These are phyloP conservation scores for Penicillium salamii DNA, from an alignment of 495 filamentous ascomycete species.

Conservation along the genomic window DNA sequence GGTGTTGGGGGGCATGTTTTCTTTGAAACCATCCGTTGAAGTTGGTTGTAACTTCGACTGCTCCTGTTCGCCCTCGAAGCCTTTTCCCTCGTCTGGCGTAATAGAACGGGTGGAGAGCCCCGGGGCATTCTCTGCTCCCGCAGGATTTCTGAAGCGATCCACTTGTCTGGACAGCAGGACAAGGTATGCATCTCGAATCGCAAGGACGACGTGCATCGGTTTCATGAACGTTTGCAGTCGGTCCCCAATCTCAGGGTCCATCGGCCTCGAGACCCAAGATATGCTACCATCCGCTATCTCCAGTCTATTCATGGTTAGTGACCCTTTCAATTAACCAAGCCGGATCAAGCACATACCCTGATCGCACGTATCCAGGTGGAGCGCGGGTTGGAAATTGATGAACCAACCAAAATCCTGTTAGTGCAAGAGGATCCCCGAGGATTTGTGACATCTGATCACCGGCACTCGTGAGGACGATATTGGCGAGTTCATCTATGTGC, in stretches of 20 bases:
- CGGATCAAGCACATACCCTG: slow-evolving; percentile 45
- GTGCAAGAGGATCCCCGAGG: slow-evolving; percentile 48
- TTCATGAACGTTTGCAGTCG: slow-evolving; percentile 31
- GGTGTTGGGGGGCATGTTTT: slow-evolving; percentile 14
- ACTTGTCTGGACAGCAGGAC: slow-evolving; percentile 31
- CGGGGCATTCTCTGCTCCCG: slow-evolving; percentile 12
- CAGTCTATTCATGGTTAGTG: slow-evolving; percentile 37
- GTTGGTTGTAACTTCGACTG: slow-evolving; percentile 23
- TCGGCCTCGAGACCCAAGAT: slow-evolving; percentile 47
- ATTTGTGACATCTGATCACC: slow-evolving; percentile 31
- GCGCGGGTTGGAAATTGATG: slow-evolving; percentile 57
- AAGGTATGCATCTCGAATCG: slow-evolving; percentile 35
- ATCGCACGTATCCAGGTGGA: slow-evolving; percentile 57
- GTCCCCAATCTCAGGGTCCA: slow-evolving; percentile 34
- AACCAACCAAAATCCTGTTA: slow-evolving; percentile 57
- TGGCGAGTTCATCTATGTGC: slow-evolving; percentile 49
- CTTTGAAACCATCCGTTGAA: slow-evolving; percentile 11
- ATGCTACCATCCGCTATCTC: slow-evolving; percentile 53
- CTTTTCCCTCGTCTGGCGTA: slow-evolving; percentile 13
- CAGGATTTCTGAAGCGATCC: slow-evolving; percentile 22
- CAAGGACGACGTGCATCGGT: slow-evolving; percentile 34
- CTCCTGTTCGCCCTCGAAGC: slow-evolving; percentile 21
- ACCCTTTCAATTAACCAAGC: neutral
- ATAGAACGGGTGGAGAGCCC: slow-evolving; percentile 11
- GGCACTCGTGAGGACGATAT: slow-evolving; percentile 36